Evolutionary conservation across 331 rosid genomes (phyloP).

Genomic region (Pyracantha coccinea): DNA sequence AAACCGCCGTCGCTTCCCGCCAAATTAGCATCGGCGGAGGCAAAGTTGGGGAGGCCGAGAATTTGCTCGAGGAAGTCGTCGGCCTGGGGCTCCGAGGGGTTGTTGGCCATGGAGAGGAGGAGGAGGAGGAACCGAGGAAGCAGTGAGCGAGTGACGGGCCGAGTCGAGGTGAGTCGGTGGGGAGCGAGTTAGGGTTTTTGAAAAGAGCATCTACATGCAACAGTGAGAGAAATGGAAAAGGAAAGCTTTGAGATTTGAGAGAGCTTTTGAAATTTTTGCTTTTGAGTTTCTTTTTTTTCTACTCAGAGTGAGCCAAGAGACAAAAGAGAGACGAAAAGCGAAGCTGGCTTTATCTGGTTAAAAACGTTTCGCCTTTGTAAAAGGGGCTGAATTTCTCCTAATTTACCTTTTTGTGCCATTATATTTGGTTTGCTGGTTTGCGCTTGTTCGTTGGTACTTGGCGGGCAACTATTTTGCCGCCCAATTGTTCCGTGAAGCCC

Average conservation of each 20-base stretch:
- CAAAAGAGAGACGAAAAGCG: constrained; percentile 9
- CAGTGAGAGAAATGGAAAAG: not conserved
- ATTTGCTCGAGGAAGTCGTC: constrained; percentile 95
- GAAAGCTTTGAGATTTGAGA: not conserved
- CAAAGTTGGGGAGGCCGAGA: constrained; percentile 65
- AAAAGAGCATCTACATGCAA: constrained; percentile 44
- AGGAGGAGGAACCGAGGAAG: too few species aligned
- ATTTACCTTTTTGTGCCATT: constrained; percentile 27
- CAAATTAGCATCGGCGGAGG: constrained; percentile 53
- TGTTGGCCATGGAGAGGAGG: constrained; percentile 60
- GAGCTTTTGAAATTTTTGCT: not conserved
- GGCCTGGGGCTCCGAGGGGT: constrained; percentile 58
- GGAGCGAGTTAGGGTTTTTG: constrained; percentile 13
- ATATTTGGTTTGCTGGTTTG: not conserved
- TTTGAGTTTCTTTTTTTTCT: not conserved
- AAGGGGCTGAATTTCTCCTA: constrained; percentile 20
- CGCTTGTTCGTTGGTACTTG: not conserved
- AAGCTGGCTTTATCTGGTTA: constrained; percentile 36
- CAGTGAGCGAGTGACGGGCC: not conserved
- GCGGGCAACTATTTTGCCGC: not conserved
- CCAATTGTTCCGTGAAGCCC: not conserved
- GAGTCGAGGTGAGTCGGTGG: constrained; percentile 18
- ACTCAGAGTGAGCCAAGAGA: constrained; percentile 16
- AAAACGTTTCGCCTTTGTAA: constrained; percentile 22
- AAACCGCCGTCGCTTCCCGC: constrained; percentile 41